Base-by-base conservation (phyloP, 176 grass and related monocot genomes). In the Dactylis glomerata region DNA sequence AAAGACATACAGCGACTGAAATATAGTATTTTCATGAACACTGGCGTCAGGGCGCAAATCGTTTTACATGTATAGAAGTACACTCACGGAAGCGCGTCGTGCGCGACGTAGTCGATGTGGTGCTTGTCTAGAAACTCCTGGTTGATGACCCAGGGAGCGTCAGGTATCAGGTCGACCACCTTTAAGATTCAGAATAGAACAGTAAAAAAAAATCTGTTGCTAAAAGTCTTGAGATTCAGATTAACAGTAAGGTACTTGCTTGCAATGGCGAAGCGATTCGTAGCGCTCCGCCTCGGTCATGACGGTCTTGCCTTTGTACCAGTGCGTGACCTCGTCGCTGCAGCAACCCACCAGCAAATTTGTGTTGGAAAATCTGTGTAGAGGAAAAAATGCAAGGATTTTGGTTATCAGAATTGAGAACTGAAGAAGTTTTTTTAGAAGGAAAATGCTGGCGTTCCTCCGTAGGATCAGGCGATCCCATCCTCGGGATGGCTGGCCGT, bases 251-350 rank as follows among this genome's bases (percentile, higher is more conserved):
- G 24, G 28, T 28, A 22, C 50, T 13, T 90, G 86, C 93, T 91
- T 95, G 93, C 93, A 95, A 83, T 95, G 93, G 7, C 93, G 93
- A 89, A 96, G 88, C 14, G 91, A 96, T 68, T 96, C 93, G 3
- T 93, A 96, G 36, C 86, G 88, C 59, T 95, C 91, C 0, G 64
- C 75, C 31, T 91, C 91, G 7, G 91, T 95, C 91, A 95, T 92
- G 38, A 92, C 91, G 10, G 93, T 95, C 86, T 85, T 96, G 41
- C 93, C 91, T 89, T 96, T 96, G 70, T 87, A 96, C 50, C 54
- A 67, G 41, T 87, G 49, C 27, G 88, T 96, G 68, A 89, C 81
- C 75, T 92, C 91, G 66, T 92, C 93, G 34, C 89, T 92, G 88
- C 93, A 92, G 79, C 93, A 95, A 64, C 91, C 93, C 2, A 92